Evolutionary conservation across 1,284 basidiomycete genomes (phyloP).

Genomic region (Tylopilus orsonianus): DNA sequence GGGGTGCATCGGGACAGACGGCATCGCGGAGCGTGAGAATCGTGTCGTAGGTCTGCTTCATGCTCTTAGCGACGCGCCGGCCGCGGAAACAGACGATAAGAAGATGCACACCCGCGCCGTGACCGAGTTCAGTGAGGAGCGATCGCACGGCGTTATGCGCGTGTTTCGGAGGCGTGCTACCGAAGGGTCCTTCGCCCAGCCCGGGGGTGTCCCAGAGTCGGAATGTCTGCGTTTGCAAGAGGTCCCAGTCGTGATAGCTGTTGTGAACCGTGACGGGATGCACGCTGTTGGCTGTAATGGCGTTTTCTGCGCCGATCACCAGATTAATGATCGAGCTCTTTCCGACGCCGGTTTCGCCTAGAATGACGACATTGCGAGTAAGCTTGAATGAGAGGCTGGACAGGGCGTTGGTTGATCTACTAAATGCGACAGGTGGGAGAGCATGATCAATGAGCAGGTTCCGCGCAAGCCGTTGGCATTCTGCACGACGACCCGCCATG

Average conservation of each 20-base stretch:
- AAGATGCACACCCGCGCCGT: slow-evolving; percentile 24
- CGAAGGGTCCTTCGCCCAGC: slow-evolving; percentile 20
- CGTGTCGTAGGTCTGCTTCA: slow-evolving; percentile 26
- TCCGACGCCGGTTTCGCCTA: slow-evolving; percentile 26
- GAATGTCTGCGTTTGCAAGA: slow-evolving; percentile 20
- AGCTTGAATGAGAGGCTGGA: slow-evolving; percentile 14
- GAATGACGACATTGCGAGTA: slow-evolving; percentile 25
- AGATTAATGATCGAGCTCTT: slow-evolving; percentile 28
- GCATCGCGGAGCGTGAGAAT: slow-evolving; percentile 15
- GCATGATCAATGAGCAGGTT: not conserved
- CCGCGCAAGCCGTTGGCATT: not conserved
- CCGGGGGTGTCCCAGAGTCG: slow-evolving; percentile 34
- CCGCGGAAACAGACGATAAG: slow-evolving; percentile 25
- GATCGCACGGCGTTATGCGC: slow-evolving; percentile 22
- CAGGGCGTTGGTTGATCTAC: not conserved
- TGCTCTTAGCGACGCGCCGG: slow-evolving; percentile 19
- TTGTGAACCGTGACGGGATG: slow-evolving; percentile 21
- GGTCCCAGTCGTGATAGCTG: slow-evolving; percentile 26
- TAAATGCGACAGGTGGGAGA: slow-evolving; percentile 2
- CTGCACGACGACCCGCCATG: not conserved
- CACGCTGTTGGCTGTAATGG: slow-evolving; percentile 16
- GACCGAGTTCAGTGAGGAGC: slow-evolving; percentile 28
- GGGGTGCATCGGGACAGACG: slow-evolving; percentile 20
- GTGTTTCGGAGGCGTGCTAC: slow-evolving; percentile 9
- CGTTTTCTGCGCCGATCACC: slow-evolving; percentile 16